Evolutionary conservation across 257 asterid species (phyloP), one percentile per base, ranked within the genome.

Genomic region (Plantago elongata): DNA sequence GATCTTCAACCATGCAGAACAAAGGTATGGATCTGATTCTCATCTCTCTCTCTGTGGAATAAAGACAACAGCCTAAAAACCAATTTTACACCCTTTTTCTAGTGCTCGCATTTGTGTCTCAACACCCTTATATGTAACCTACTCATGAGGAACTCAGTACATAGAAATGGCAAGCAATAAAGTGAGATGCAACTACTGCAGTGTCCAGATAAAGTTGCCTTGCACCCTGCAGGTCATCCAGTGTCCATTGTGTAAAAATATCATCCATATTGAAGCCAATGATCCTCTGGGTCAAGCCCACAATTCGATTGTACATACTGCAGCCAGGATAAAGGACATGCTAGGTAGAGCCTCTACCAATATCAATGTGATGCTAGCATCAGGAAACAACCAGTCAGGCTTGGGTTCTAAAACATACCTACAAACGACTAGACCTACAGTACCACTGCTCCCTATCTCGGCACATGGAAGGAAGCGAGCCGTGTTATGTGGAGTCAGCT

Each of bases 401-500:
- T 43, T 63, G 45, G 59, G 75, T 51, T 46, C 14, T 45, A 64
- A 67, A 22, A 18, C 50, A 51, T 49, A 60, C 40, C 54, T 68
- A 22, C 52, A 48, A 54, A 61, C 38, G 37, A 63, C 63, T 38
- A 18, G 58, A 50, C 69, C 67, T 40, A 51, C 67, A 15, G 76
- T 62, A 54, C 67, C 75, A 54, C 5, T 74, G 57, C 52, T 44
- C 48, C 70, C 83, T 22, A 57, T 44, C 51, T 54, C 84, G 13
- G 71, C 74, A 3, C 70, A 68, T 50, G 81, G 83, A 45, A 69
- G 58, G 64, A 83, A 76, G 68, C 75, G 94, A 57, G 90, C 90
- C n/a, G 78, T 81, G 58, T 63, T 83, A 43, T 86, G 95, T 70
- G 91, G 88, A 51, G 76, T 79, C 45, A 83, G 79, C 73, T 86